Evolutionary conservation across 2,329 filamentous ascomycete genomes (phyloP).

Genomic region (Aurifilum marmelostoma): DNA sequence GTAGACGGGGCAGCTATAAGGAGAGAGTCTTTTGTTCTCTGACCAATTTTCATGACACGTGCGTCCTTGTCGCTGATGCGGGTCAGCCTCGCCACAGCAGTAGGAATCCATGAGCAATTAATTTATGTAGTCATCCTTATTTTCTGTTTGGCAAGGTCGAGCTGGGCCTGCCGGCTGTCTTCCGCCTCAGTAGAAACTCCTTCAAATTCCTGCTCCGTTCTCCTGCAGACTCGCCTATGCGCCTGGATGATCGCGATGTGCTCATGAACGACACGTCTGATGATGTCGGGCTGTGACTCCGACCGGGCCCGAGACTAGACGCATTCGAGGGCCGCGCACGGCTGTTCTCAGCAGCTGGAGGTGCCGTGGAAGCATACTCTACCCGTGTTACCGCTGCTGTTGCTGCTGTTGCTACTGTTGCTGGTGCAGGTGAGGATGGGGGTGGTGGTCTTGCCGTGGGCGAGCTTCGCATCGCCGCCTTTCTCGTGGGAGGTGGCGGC

Average conservation of each 20-base stretch:
- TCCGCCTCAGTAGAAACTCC: conserved; percentile 9
- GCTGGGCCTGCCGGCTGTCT: not conserved
- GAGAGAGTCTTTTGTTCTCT: not conserved
- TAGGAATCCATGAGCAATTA: not conserved
- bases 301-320: not conserved
- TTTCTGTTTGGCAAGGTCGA: conserved; percentile 13
- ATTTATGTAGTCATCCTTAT: not conserved
- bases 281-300: conserved; percentile 12
- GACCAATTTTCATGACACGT: not conserved
- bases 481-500: conserved; percentile 1
- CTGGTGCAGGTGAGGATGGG: too few relatives aligned
- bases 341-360: not conserved
- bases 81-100: not conserved
- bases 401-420: not conserved
- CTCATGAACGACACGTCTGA: conserved; percentile 12
- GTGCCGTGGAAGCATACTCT: not conserved
- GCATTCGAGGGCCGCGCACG: not conserved
- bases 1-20: not conserved
- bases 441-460: not conserved
- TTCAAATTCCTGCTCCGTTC: conserved; percentile 21
- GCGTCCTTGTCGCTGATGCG: not conserved
- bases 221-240: conserved; percentile 14
- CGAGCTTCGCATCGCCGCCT: not conserved
- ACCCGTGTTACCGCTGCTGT: not conserved
- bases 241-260: conserved; percentile 6